Evolutionary conservation across 371 early-diverging fungal species (phyloP).

Genomic region (Phascolomyces articulosus): DNA sequence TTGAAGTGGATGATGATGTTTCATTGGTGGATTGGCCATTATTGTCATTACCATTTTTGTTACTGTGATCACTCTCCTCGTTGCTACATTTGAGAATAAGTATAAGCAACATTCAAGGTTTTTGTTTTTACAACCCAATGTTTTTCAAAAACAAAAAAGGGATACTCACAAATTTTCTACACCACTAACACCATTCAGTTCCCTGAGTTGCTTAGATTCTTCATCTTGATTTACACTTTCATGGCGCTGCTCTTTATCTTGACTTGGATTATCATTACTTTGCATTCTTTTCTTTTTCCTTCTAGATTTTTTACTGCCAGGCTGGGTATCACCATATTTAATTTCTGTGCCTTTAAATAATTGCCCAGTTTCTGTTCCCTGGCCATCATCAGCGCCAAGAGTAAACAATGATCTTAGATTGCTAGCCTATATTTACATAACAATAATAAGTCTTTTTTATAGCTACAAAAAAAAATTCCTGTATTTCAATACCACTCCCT

Average conservation of each 20-base stretch:
- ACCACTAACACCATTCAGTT: slow-evolving; percentile 54
- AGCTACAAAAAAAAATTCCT: not conserved
- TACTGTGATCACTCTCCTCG: slow-evolving; percentile 15
- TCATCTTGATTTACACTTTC: slow-evolving; percentile 14
- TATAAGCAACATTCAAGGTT: not conserved
- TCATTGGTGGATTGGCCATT: slow-evolving; percentile 19
- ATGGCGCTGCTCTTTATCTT: not conserved
- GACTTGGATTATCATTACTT: not conserved
- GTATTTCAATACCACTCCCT: not conserved
- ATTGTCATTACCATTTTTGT: slow-evolving; percentile 14
- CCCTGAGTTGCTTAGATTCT: slow-evolving; percentile 37
- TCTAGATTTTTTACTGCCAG: slow-evolving; percentile 25
- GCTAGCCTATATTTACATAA: slow-evolving; percentile 44
- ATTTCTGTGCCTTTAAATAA: slow-evolving; percentile 70
- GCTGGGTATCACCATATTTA: slow-evolving; percentile 19
- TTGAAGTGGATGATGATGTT: not conserved
- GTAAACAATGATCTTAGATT: slow-evolving; percentile 87
- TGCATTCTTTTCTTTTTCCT: slow-evolving; percentile 22
- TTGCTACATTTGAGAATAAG: slow-evolving; percentile 1
- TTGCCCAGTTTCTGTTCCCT: slow-evolving; percentile 70
- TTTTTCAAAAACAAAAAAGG: not conserved
- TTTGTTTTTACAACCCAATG: not conserved
- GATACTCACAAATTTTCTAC: slow-evolving; percentile 62
- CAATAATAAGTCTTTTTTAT: not conserved
- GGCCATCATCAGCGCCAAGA: slow-evolving; percentile 63